These are phyloP conservation scores for Gossypium sturtianum DNA, from an alignment of 345 rosid species.

Conservation along the genomic window DNA sequence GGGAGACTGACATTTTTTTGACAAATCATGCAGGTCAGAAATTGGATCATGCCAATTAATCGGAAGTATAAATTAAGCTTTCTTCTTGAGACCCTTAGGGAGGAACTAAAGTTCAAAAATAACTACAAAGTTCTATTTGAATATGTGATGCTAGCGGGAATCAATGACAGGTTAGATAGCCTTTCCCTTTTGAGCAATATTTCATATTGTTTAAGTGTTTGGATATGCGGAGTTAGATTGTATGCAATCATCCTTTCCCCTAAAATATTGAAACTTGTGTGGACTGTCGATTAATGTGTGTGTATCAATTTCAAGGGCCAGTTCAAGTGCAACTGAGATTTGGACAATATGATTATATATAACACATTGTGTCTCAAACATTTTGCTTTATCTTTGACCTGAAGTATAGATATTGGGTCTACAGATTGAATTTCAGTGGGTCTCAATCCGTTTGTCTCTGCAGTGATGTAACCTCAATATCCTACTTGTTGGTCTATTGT, in stretches of 20 bases:
- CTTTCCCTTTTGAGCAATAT: neutral
- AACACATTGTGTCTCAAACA: neutral
- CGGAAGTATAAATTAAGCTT: conserved; percentile 65
- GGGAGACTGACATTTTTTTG: conserved; percentile 7
- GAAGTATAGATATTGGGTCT: neutral
- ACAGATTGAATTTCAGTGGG: neutral
- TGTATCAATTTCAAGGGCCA: neutral
- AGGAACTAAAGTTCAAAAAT: conserved; percentile 52
- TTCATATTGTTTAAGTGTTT: neutral
- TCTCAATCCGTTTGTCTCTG: neutral
- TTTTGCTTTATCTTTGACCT: neutral
- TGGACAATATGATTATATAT: neutral
- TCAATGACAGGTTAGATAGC: conserved; percentile 68
- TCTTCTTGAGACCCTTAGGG: conserved; percentile 77
- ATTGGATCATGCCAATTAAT: conserved; percentile 94
- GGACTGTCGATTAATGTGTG: neutral
- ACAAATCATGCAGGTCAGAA: conserved; percentile 59
- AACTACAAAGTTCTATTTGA: conserved; percentile 84
- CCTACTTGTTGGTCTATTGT: neutral
- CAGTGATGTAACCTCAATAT: neutral
- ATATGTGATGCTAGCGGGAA: conserved; percentile 87
- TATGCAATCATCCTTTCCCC: neutral
- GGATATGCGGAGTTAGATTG: neutral
- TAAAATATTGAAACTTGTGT: neutral
- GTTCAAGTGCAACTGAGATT: neutral